These are phyloP conservation scores for Ambrosiella cleistominuta DNA, from an alignment of 2,329 filamentous ascomycete genomes.

Conservation along the genomic window DNA sequence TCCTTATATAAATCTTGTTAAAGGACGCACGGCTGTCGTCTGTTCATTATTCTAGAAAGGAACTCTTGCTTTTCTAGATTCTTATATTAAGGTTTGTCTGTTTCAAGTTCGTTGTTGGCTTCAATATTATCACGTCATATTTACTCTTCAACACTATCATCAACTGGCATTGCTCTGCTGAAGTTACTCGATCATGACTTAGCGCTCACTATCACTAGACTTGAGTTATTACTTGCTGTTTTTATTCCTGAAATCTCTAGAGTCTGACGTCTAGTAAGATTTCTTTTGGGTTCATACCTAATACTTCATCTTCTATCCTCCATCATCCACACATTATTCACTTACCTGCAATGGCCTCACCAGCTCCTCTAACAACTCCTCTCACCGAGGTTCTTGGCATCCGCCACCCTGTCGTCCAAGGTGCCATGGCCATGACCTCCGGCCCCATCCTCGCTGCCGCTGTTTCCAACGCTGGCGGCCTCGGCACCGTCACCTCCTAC, in stretches of 20 bases:
- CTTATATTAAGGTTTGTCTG: neutral
- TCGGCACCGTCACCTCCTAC: conserved; percentile 57
- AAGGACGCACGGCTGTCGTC: neutral
- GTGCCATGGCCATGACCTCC: conserved; percentile 81
- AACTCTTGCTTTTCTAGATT: neutral
- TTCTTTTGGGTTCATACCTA: no score
- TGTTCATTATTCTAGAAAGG: neutral
- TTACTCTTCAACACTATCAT: neutral
- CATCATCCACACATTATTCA: neutral
- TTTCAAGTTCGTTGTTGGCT: neutral
- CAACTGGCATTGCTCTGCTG: neutral
- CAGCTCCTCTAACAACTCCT: conserved; percentile 51
- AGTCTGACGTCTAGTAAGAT: no score
- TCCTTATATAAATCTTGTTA: neutral
- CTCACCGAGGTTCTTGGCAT: conserved; percentile 66
- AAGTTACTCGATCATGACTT: neutral
- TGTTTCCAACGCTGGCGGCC: conserved; percentile 74
- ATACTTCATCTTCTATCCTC: no score
- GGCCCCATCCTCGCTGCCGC: conserved; percentile 64
- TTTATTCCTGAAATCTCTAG: no score
- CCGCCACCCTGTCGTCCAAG: conserved; percentile 75
- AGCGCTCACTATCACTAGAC: neutral
- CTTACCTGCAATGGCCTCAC: neutral
- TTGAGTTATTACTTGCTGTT: no score
- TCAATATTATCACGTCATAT: neutral